Base-by-base conservation (phyloP, 73 alveolate genomes). In the Breviolum minutum region DNA sequence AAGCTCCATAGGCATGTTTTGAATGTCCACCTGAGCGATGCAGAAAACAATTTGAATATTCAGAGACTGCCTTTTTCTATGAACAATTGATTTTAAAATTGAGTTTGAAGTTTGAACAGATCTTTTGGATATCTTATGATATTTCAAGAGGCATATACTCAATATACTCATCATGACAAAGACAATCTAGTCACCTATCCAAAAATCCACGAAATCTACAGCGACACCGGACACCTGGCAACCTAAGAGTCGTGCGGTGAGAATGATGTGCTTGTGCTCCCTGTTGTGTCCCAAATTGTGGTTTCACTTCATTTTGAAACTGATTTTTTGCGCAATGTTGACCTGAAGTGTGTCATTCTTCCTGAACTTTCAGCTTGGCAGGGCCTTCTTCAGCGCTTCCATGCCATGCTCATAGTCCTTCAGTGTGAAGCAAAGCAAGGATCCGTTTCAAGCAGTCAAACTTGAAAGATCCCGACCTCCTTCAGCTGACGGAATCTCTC, bases 401-500 rank as follows among this genome's bases (percentile, higher is more conserved):
- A 90, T 90, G 13, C 87, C 96, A 26, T 90, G 96, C 16, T 90
- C 96, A 63, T 90, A 90, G 76, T 90, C 96, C 96, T 89, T 8
- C 19, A 32, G 74, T 4, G 54, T 22, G 17, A 54, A 6, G 91
- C 66, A 24, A 8, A 12, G 32, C 74, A 83, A 48, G 40, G 32
- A 11, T 24, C 68, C 20, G 60, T 17, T 16, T 61, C 68, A 12
- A 9, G 1, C 61, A 16, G 22, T 27, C 26, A 54, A 61, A 24
- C 64, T 19, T 24, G 13, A 19, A 81, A 26, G 19, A 8, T 10
- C 66, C 95, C 95, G 61, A 20, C 96, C 73, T 90, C 96, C 20
- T 90, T 90, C 76, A 90, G 87, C 96, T 90, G 96, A 16, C 96
- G 64, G 22, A 90, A 90, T 30, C 96, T 24, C 87, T 90, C 96